Evolutionary conservation across 2,329 filamentous ascomycete genomes (phyloP).

Genomic region (Exserohilum turcica): DNA sequence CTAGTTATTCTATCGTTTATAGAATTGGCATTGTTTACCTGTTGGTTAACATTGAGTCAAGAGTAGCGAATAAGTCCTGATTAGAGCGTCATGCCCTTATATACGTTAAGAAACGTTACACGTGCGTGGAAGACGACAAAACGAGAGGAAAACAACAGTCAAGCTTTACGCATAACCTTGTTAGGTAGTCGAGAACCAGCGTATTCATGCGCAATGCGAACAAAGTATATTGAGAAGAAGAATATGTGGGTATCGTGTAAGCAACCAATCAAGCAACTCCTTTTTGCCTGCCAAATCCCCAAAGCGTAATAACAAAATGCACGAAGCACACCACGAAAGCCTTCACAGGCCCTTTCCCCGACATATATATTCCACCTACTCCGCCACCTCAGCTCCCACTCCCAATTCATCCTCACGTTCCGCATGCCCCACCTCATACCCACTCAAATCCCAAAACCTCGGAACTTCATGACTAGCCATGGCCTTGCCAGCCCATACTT

Average conservation of each 20-base stretch:
- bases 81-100: no score
- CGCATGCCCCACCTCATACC: neutral
- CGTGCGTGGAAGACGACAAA: neutral
- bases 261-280: neutral
- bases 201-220: neutral
- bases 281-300: neutral
- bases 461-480: neutral
- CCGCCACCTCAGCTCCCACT: neutral
- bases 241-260: neutral
- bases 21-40: no score
- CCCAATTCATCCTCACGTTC: neutral
- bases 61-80: no score
- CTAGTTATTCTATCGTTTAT: no score
- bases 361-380: neutral
- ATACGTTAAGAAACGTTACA: no score
- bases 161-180: neutral
- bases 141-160: neutral
- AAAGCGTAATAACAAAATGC: neutral
- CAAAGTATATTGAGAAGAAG: neutral
- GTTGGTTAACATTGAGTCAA: no score
- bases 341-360: neutral
- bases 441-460: neutral
- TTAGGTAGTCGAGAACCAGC: neutral
- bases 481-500: neutral
- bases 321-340: neutral